Percentiles rank a stretch among this genome's conserved stretches.
Conservation (phyloP, 1,284 basidiomycete genomes). For the Ceratobasidium sp. region DNA sequence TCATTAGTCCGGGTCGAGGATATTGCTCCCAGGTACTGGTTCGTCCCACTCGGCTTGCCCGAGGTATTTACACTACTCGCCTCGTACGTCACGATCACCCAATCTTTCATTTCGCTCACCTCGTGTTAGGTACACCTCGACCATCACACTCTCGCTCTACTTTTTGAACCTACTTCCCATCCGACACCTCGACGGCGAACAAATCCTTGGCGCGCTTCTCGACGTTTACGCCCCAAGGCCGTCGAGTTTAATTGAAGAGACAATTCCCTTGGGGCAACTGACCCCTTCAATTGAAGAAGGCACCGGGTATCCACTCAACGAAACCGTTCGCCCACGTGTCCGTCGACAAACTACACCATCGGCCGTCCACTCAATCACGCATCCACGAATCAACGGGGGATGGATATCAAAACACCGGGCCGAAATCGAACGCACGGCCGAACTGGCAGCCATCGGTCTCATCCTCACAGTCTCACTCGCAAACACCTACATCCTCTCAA, state of each 20-base stretch:
- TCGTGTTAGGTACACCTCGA: slow-evolving; percentile 61
- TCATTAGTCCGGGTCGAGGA: slow-evolving; percentile 62
- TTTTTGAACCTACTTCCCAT: slow-evolving; percentile 76
- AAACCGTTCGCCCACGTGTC: too few relatives aligned
- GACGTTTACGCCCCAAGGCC: slow-evolving; percentile 43
- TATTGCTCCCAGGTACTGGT: slow-evolving; percentile 54
- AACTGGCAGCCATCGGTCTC: neutral
- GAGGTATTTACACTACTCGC: slow-evolving; percentile 52
- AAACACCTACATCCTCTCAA: too few relatives aligned
- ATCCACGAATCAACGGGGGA: too few relatives aligned
- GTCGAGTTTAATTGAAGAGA: too few relatives aligned
- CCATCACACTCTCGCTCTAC: slow-evolving; percentile 69
- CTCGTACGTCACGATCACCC: slow-evolving; percentile 53
- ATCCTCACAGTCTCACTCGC: neutral
- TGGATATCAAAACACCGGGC: too few relatives aligned
- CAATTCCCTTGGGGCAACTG: neutral
- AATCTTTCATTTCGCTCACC: neutral
- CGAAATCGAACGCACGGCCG: neutral
- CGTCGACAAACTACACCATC: too few relatives aligned
- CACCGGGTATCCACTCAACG: neutral
- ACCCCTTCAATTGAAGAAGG: neutral
- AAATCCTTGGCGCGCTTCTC: slow-evolving; percentile 56
- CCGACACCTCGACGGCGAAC: slow-evolving; percentile 65
- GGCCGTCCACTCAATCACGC: too few relatives aligned
- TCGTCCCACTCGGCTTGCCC: slow-evolving; percentile 59